phyloP scores from a whole-genome alignment of 345 rosid genomes.

The sweet orange (Citrus sinensis) region DVS_A1.0 CM039169.1:2443001-2443500 shows the following conservation, averaged over 20 bases:
- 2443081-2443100: constrained; percentile 73
- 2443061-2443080: constrained; percentile 88
- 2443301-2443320: constrained; percentile 32
- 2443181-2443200: constrained; percentile 42
- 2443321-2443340: constrained; percentile 33
- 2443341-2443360: constrained; percentile 28
- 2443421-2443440: constrained; percentile 20
- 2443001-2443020: constrained; percentile 60
- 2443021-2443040: constrained; percentile 74
- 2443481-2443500: constrained; percentile 27
- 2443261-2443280: constrained; percentile 42
- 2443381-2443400: constrained; percentile 15
- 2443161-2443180: constrained; percentile 28
- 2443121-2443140: constrained; percentile 43
- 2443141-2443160: constrained; percentile 21
- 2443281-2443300: constrained; percentile 31
- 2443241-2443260: constrained; percentile 28
- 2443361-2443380: constrained; percentile 26
- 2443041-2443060: constrained; percentile 88
- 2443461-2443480: constrained; percentile 30
- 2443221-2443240: constrained; percentile 30
- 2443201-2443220: constrained; percentile 32
- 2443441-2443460: constrained; percentile 24
- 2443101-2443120: constrained; percentile 47
- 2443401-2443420: constrained; percentile 17